Evolutionary conservation across 2,329 filamentous ascomycete genomes (phyloP).

Genomic region (Hyphodiscus sp.): DNA sequence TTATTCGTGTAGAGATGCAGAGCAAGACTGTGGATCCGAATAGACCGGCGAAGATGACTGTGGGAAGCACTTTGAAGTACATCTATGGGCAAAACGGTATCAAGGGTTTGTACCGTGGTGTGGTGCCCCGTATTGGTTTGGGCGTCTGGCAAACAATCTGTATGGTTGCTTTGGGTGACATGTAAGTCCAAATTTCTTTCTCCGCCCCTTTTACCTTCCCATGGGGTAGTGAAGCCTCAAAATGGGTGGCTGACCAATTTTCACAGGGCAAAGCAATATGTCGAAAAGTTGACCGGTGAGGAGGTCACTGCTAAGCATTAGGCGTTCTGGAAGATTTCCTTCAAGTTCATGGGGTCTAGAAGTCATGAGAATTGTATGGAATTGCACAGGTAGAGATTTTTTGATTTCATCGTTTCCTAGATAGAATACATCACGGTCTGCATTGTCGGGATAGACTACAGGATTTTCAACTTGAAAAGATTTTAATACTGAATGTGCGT

Average conservation of each 20-base stretch:
- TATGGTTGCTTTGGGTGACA: slow-evolving; percentile 98
- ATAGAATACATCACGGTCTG: neutral
- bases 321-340: slow-evolving; percentile 28
- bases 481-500: no score
- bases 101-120: slow-evolving; percentile 91
- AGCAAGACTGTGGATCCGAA: slow-evolving; percentile 97
- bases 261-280: slow-evolving; percentile 58
- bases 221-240: neutral
- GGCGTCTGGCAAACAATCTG: slow-evolving; percentile 99
- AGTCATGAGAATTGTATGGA: slow-evolving; percentile 1
- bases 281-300: slow-evolving; percentile 61
- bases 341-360: neutral
- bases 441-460: neutral
- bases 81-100: slow-evolving; percentile 88
- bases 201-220: neutral
- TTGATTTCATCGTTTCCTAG: neutral
- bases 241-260: slow-evolving; percentile 25
- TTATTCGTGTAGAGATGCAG: slow-evolving; percentile 99
- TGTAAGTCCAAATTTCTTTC: slow-evolving; percentile 51
- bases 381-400: neutral
- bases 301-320: slow-evolving; percentile 62
- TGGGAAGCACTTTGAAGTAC: slow-evolving; percentile 77
- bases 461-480: neutral
- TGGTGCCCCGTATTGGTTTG: slow-evolving; percentile 87
- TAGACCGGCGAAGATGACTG: slow-evolving; percentile 98